Evolutionary conservation across 2,329 filamentous ascomycete genomes (phyloP).

Genomic region (Trichoderma endophyticum): DNA sequence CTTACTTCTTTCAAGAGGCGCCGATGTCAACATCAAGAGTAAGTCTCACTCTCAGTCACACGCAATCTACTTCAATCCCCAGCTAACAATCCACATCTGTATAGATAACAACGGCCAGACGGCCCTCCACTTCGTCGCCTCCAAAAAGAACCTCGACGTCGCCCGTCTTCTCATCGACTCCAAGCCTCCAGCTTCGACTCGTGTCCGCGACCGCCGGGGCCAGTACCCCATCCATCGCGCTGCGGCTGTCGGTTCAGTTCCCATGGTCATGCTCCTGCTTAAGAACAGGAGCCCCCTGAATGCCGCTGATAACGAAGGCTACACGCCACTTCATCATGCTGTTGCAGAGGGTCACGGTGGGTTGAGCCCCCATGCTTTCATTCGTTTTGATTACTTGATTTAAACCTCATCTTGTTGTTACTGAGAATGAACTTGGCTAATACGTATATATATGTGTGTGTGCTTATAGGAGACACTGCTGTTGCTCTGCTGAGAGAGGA

Average conservation of each 20-base stretch:
- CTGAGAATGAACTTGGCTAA: not conserved
- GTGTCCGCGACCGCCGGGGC: slow-evolving; percentile 80
- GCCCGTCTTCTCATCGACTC: slow-evolving; percentile 73
- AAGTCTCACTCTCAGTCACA: slow-evolving; percentile 22
- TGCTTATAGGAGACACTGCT: slow-evolving; percentile 65
- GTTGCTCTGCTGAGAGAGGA: slow-evolving; percentile 79
- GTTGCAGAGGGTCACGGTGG: slow-evolving; percentile 70
- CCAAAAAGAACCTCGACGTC: slow-evolving; percentile 81
- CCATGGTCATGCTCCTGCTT: slow-evolving; percentile 77
- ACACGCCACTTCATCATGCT: slow-evolving; percentile 87
- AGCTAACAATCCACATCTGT: not conserved
- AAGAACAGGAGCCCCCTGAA: slow-evolving; percentile 77
- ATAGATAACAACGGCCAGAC: slow-evolving; percentile 73
- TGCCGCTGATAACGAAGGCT: slow-evolving; percentile 75
- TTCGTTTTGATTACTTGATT: not conserved
- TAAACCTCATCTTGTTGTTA: not conserved
- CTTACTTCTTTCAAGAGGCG: slow-evolving; percentile 64
- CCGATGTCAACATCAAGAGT: slow-evolving; percentile 73
- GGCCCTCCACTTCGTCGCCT: slow-evolving; percentile 85
- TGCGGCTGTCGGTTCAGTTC: slow-evolving; percentile 83
- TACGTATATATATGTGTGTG: not conserved
- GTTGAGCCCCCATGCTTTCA: slow-evolving; percentile 21
- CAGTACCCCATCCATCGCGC: slow-evolving; percentile 90
- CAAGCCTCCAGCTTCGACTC: slow-evolving; percentile 67
- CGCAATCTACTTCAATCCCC: not conserved